These are phyloP conservation scores for Jatropha curcas DNA, from an alignment of 345 rosid species.

Conservation along the genomic window DNA sequence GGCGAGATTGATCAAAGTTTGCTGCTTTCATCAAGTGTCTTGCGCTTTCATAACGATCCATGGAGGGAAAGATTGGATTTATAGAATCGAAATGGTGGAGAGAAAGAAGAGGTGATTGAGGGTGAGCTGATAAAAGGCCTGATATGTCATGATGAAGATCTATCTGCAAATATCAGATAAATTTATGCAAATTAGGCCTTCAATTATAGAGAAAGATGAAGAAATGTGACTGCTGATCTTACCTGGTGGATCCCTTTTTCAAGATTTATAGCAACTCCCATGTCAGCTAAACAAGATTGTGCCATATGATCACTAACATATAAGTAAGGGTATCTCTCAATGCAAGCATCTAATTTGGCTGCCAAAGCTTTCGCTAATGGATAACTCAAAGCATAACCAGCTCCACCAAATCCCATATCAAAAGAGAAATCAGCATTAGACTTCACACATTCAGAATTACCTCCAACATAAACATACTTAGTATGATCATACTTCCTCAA, in stretches of 20 bases:
- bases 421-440: constrained; percentile 28
- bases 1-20: constrained; percentile 46
- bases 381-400: constrained; percentile 25
- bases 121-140: constrained; percentile 70
- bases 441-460: constrained; percentile 15
- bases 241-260: constrained; percentile 75
- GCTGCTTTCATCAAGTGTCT: constrained; percentile 66
- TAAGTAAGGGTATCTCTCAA: constrained; percentile 20
- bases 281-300: constrained; percentile 50
- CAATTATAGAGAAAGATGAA: no score
- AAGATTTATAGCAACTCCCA: constrained; percentile 42
- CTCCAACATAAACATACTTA: constrained; percentile 19
- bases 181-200: no score
- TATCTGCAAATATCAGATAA: constrained; percentile 34
- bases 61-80: constrained; percentile 61
- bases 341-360: constrained; percentile 16
- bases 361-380: constrained; percentile 19
- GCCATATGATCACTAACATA: constrained; percentile 23
- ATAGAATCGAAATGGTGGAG: constrained; percentile 66
- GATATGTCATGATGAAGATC: constrained; percentile 65
- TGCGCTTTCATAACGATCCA: constrained; percentile 44
- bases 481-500: constrained; percentile 18
- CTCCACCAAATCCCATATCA: constrained; percentile 32
- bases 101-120: constrained; percentile 48
- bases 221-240: no score